Conservation (phyloP, 2,329 filamentous ascomycete genomes). For the Passalora sequoiae region DNA sequence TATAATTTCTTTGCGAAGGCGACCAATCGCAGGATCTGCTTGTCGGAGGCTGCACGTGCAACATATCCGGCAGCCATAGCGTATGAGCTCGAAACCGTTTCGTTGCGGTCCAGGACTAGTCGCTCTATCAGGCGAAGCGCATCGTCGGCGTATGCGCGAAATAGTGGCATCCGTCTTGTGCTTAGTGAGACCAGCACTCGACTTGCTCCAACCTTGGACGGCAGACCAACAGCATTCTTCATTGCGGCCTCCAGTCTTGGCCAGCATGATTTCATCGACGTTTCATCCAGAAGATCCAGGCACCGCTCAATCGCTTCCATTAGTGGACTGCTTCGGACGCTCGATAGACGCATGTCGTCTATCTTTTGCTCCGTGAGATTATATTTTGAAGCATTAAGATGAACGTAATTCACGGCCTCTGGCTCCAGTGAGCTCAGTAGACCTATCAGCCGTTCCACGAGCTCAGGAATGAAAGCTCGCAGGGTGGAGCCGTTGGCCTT, state of each 20-base stretch:
- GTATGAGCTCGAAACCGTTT: constrained; percentile 86
- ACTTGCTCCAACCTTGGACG: constrained; percentile 87
- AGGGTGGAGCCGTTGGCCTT: constrained; percentile 72
- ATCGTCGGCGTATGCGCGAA: constrained; percentile 67
- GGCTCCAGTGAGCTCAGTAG: constrained; percentile 84
- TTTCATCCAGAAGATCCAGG: constrained; percentile 74
- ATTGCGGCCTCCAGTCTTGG: constrained; percentile 71
- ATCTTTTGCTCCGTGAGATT: constrained; percentile 85
- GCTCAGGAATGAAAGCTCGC: constrained; percentile 71
- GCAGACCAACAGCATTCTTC: constrained; percentile 81
- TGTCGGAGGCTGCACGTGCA: constrained; percentile 58
- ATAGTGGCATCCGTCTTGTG: constrained; percentile 69
- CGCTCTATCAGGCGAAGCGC: constrained; percentile 76
- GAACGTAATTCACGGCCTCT: constrained; percentile 84
- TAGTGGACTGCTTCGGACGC: constrained; percentile 79
- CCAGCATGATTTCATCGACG: constrained; percentile 69
- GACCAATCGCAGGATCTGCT: constrained; percentile 52
- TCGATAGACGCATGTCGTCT: constrained; percentile 76
- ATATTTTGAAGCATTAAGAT: constrained; percentile 77
- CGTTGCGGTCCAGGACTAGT: constrained; percentile 82
- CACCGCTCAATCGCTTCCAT: constrained; percentile 89
- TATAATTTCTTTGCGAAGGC: constrained; percentile 64
- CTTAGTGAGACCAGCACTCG: constrained; percentile 79
- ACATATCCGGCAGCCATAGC: constrained; percentile 83
- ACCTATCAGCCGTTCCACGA: constrained; percentile 75